These are phyloP conservation scores for Scheffersomyces illinoinensis DNA, from an alignment of 1,139 yeast species.

Conservation along the genomic window DNA sequence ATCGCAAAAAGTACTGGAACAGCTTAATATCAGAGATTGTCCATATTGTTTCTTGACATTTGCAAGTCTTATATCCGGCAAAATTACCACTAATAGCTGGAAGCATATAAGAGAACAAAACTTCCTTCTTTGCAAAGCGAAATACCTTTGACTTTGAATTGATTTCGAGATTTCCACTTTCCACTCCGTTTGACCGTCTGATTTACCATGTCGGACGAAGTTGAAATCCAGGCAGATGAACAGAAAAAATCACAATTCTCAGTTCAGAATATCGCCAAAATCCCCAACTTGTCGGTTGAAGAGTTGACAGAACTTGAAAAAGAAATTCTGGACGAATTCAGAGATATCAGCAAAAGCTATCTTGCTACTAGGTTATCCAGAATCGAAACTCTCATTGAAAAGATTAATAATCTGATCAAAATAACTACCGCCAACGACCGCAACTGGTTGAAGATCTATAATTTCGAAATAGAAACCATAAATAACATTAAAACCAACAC, in stretches of 20 bases:
- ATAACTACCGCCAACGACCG: constrained; percentile 30
- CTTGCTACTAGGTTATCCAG: constrained; percentile 33
- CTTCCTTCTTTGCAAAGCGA: background rate
- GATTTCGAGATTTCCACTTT: background rate
- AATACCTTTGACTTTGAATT: background rate
- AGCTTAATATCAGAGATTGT: background rate
- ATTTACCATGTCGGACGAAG: background rate
- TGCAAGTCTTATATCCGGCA: background rate
- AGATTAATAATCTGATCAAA: constrained; percentile 28
- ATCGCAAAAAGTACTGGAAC: background rate
- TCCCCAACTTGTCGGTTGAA: constrained; percentile 24
- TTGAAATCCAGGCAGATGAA: background rate
- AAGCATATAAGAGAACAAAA: background rate
- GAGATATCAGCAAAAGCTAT: constrained; percentile 27
- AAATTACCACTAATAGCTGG: background rate
- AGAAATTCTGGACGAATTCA: constrained; percentile 33
- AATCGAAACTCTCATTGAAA: constrained; percentile 29
- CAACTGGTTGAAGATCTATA: constrained; percentile 36
- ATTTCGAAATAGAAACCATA: constrained; percentile 37
- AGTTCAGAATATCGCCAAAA: background rate
- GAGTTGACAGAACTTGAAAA: constrained; percentile 31
- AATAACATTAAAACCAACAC: constrained; percentile 31
- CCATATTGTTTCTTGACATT: background rate
- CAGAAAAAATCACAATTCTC: background rate
- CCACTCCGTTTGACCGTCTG: background rate